Evolutionary conservation across 176 grass and related monocot species (phyloP).

Genomic region (Bothriochloa decipiens): DNA sequence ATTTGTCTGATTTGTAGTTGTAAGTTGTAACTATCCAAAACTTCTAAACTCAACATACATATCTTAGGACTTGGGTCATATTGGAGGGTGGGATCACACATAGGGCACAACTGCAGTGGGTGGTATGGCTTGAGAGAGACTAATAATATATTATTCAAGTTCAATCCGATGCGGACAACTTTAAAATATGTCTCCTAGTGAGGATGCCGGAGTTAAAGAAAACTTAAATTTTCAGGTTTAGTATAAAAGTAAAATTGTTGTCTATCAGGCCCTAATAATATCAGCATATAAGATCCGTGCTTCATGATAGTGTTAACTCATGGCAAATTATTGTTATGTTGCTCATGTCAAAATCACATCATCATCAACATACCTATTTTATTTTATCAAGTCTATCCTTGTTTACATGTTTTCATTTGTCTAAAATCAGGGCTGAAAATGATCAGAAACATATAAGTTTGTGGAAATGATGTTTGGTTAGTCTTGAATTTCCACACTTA

Average conservation of each 20-base stretch:
- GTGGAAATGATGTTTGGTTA: background rate
- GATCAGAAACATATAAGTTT: no score
- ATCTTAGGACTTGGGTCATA: background rate
- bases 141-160: background rate
- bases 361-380: background rate
- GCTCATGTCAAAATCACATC: background rate
- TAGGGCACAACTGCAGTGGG: background rate
- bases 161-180: background rate
- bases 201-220: background rate
- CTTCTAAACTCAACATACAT: background rate
- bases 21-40: background rate
- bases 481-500: background rate
- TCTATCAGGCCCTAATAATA: background rate
- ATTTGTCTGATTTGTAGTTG: background rate
- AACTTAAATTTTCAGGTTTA: background rate
- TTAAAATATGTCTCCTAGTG: background rate
- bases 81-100: background rate
- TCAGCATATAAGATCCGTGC: background rate
- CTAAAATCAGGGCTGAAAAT: background rate
- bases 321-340: constrained; percentile 9
- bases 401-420: background rate
- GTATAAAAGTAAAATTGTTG: background rate
- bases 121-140: background rate
- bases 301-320: background rate
- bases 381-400: background rate